These are phyloP conservation scores for Centaurea solstitialis DNA, from an alignment of 129 eudicot genomes.

Conservation along the genomic window DNA sequence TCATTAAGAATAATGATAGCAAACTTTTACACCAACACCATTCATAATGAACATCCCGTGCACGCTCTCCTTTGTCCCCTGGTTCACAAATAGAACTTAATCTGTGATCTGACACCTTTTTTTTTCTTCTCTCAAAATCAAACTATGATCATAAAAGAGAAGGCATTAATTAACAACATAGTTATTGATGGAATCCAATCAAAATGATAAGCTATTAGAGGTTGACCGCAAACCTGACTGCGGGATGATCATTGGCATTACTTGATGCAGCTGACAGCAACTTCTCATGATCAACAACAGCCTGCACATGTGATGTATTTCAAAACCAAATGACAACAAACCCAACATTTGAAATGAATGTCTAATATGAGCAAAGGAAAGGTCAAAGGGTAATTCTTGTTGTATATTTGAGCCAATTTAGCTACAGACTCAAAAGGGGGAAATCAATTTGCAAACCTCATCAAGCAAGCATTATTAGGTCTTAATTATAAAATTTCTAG, in stretches of 20 bases:
- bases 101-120: not conserved
- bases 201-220: not conserved
- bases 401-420: not conserved
- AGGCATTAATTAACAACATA: not conserved
- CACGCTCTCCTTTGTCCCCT: no score
- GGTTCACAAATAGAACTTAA: no score
- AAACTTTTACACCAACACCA: no score
- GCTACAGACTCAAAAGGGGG: not conserved
- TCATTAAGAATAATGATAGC: no score
- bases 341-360: slow-evolving; percentile 7
- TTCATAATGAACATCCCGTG: no score
- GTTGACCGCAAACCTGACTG: slow-evolving; percentile 23
- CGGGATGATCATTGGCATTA: slow-evolving; percentile 16
- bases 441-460: not conserved
- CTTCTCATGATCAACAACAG: not conserved
- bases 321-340: not conserved
- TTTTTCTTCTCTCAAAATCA: not conserved
- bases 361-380: slow-evolving; percentile 1
- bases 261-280: slow-evolving; percentile 14
- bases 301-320: slow-evolving; percentile 19
- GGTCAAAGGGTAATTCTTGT: not conserved
- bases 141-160: not conserved
- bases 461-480: not conserved
- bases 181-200: not conserved
- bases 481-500: not conserved